Base-by-base conservation (phyloP, 1,139 yeast species). In the Debaryomyces coudertii region DNA sequence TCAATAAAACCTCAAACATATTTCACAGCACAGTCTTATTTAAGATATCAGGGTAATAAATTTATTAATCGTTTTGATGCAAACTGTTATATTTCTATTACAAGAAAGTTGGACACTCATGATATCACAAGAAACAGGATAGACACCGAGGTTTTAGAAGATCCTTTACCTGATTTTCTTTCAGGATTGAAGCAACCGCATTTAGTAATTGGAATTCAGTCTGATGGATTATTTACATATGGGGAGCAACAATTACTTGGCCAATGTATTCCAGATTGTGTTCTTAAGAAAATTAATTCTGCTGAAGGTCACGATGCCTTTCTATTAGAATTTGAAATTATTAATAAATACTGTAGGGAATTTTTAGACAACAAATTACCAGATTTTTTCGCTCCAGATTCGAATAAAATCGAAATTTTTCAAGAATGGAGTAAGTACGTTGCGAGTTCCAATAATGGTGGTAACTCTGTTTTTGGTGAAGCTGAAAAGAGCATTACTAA, bases 231-330 rank as follows among this genome's bases (percentile, higher is more conserved):
- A 16, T 93, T 93, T 69, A 92, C 99, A 0, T 85, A 87, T 56
- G 80, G 90, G 15, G 99, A 93, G 66, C 99, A 93, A 66, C 90
- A 88, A 56, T 79, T 85, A 46, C 74, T 93, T 45, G 96, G 96
- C 1, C 78, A 81, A 38, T 72, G 83, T 61, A 79, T 93, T 47
- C 95, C 95, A 5, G 76, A 86, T 54, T 77, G 95, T 2, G 65
- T 57, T 5, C 72, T 93, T 52, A 83, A 83, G 53, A 82, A 82
- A 56, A 84, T 93, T 43, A 82, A 86, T 52, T 90, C 97, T 1
- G 95, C 95, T n/a, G 99, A 93, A 60, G 99, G 99, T 14, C 99
- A 93, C 62, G 99, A 93, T 71, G 99, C 99, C 1, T 93, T 93
- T 61, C 71, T 93, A 51, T 73, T 93, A 43, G 99, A 93, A 65